phyloP scores from a whole-genome alignment of 2,329 filamentous ascomycete genomes.

The Lojkania enalia region DNA sequence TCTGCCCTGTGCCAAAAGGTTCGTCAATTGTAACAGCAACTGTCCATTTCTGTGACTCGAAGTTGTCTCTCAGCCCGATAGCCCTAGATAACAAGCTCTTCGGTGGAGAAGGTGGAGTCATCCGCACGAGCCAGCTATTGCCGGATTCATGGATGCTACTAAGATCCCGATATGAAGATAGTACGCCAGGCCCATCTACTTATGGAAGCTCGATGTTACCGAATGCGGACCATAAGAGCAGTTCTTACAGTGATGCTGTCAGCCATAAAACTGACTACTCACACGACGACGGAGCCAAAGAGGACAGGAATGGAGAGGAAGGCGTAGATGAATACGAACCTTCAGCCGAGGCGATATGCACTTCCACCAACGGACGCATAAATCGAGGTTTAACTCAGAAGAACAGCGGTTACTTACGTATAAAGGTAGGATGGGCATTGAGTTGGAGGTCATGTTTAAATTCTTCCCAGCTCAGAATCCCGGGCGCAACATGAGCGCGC shows the following conservation, averaged over 20 bases:
- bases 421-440: too few relatives aligned
- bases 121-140: constrained; percentile 11
- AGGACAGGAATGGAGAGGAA: constrained; percentile 14
- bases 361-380: constrained; percentile 5
- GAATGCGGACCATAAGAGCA: constrained; percentile 10
- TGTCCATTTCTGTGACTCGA: constrained; percentile 12
- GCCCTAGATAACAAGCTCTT: constrained; percentile 10
- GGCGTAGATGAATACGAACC: constrained; percentile 10
- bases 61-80: constrained; percentile 7
- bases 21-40: constrained; percentile 15
- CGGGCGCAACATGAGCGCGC: too few relatives aligned
- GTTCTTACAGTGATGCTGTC: constrained; percentile 8
- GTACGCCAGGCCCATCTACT: constrained; percentile 10
- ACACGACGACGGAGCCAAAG: constrained; percentile 14
- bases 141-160: constrained; percentile 17
- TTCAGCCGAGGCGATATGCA: neutral
- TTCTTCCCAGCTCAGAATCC: too few relatives aligned
- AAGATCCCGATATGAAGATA: constrained; percentile 12
- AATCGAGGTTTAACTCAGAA: constrained; percentile 8
- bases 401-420: constrained; percentile 13
- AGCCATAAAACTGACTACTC: constrained; percentile 14
- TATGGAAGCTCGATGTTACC: constrained; percentile 11
- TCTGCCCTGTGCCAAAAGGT: constrained; percentile 10
- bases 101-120: constrained; percentile 14
- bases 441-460: too few relatives aligned